phyloP scores from a whole-genome alignment of 176 grass and related monocot species.

The Musa troglodytarum region DNA sequence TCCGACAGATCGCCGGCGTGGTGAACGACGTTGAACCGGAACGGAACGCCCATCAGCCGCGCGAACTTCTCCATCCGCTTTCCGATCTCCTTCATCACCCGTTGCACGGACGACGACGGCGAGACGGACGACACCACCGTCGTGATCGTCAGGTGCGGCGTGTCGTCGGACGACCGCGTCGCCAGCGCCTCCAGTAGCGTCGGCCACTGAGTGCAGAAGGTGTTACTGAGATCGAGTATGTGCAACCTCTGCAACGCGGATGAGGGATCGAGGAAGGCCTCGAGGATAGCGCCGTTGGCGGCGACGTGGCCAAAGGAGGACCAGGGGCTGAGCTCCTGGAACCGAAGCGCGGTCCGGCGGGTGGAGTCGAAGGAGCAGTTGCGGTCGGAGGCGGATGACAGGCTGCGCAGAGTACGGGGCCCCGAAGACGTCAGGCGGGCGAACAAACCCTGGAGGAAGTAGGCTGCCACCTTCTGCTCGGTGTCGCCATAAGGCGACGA shows the following conservation, averaged over 20 bases:
- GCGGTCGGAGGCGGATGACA: constrained; percentile 58
- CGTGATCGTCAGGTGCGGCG: constrained; percentile 89
- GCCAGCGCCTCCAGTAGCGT: constrained; percentile 91
- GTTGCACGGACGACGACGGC: constrained; percentile 27
- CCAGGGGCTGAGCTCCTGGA: constrained; percentile 98
- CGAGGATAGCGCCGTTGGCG: constrained; percentile 88
- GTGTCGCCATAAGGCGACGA: constrained; percentile 84
- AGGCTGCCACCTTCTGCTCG: constrained; percentile 86
- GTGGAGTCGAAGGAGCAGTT: constrained; percentile 90
- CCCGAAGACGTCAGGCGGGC: constrained; percentile 75
- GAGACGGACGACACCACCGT: constrained; percentile 33
- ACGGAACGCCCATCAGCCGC: constrained; percentile 93
- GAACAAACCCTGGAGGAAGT: constrained; percentile 83
- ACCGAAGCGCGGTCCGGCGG: constrained; percentile 69
- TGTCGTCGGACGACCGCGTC: constrained; percentile 88
- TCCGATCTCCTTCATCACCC: constrained; percentile 92
- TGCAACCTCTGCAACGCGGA: constrained; percentile 47
- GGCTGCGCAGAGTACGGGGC: constrained; percentile 56
- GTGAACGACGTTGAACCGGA: constrained; percentile 75
- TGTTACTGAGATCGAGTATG: constrained; percentile 97
- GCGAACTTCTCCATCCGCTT: constrained; percentile 99
- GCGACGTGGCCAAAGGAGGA: constrained; percentile 96
- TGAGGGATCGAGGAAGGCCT: constrained; percentile 65
- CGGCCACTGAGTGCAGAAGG: constrained; percentile 99
- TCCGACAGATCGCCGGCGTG: constrained; percentile 67